Percentiles rank a stretch among this genome's conserved stretches.
Evolutionary conservation across 140 eudicot genomes (phyloP).

Genomic region (Cichorium intybus): DNA sequence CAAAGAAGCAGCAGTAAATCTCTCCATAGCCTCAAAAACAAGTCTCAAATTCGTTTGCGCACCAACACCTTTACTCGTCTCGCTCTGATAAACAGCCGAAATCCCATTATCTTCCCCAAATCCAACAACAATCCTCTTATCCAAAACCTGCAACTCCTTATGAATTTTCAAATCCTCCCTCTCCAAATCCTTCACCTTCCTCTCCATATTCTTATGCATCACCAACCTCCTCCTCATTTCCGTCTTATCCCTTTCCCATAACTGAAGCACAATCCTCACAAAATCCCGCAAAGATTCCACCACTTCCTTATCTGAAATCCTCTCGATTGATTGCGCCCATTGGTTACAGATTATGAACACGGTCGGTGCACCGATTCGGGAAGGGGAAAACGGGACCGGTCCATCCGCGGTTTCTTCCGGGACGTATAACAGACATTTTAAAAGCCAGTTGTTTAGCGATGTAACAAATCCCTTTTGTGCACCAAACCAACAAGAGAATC

Average conservation of each 20-base stretch:
- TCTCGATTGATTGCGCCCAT: slow-evolving; percentile 86
- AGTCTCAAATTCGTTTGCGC: slow-evolving; percentile 73
- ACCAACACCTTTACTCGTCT: slow-evolving; percentile 65
- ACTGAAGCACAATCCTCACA: slow-evolving; percentile 62
- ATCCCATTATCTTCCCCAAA: slow-evolving; percentile 43
- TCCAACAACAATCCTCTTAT: slow-evolving; percentile 60
- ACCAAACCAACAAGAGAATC: slow-evolving; percentile 83
- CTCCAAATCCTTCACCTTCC: slow-evolving; percentile 72
- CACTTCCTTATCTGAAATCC: slow-evolving; percentile 84
- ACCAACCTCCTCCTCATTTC: slow-evolving; percentile 67
- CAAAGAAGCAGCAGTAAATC: slow-evolving; percentile 59
- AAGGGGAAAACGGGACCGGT: slow-evolving; percentile 85
- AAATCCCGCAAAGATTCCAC: slow-evolving; percentile 70
- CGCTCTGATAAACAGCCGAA: slow-evolving; percentile 80
- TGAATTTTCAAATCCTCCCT: slow-evolving; percentile 89
- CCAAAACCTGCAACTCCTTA: slow-evolving; percentile 84
- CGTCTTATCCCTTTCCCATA: slow-evolving; percentile 80
- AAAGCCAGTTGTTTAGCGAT: slow-evolving; percentile 86
- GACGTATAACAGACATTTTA: slow-evolving; percentile 68
- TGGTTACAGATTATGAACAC: slow-evolving; percentile 78
- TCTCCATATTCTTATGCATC: slow-evolving; percentile 58
- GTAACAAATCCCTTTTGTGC: slow-evolving; percentile 78
- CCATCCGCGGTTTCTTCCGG: slow-evolving; percentile 99
- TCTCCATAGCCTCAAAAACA: slow-evolving; percentile 87
- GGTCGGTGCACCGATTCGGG: slow-evolving; percentile 94